Evolutionary conservation across 805 yeast species (phyloP), one percentile per base, ranked within the genome.

Genomic region (Ogataea minuta): DNA sequence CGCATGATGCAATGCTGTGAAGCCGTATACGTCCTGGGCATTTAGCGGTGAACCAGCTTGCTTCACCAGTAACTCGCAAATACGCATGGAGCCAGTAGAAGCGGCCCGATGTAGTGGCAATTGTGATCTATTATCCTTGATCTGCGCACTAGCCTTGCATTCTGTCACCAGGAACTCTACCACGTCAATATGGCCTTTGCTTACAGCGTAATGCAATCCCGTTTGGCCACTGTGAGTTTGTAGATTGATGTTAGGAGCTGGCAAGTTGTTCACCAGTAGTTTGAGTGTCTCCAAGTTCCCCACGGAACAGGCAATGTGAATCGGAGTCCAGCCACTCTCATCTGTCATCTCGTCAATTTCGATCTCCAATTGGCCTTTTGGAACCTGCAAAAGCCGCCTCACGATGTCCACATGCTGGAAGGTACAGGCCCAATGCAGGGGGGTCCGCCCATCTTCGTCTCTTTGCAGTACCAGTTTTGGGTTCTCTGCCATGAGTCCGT

Each of bases 1-100:
- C 0, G 97, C 96, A 61, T 87, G 95, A 59, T 87, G 95, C 44
- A 91, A 59, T 1, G 96, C 80, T 0, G 95, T 84, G 89, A 93
- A 87, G 0, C 95, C 93, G 37, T 72, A 71, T 9, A 49, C 48
- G 55, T 90, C 97, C 26, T 74, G 73, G 3, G 81, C 70, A 52
- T 88, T 84, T 15, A 89, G 58, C 7, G 85, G 84, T 0, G 82
- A 76, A 32, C 73, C 74, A 2, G 74, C 76, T 4, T 71, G 62
- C 30, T 67, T 64, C 4, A 76, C 70, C 25, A 90, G 63, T 20
- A 76, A 53, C 30, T 73, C 67, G 11, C 82, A 76, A 20, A 88
- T 58, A 5, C 74, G 74, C 17, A 66, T 56, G 2, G 81, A 73
- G 4, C 96, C 97, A 20, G 74, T 70, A 0, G 95, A 73, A 0